phyloP scores from a whole-genome alignment of 1,139 yeast genomes.

The Blastobotrys ciferrii region DNA sequence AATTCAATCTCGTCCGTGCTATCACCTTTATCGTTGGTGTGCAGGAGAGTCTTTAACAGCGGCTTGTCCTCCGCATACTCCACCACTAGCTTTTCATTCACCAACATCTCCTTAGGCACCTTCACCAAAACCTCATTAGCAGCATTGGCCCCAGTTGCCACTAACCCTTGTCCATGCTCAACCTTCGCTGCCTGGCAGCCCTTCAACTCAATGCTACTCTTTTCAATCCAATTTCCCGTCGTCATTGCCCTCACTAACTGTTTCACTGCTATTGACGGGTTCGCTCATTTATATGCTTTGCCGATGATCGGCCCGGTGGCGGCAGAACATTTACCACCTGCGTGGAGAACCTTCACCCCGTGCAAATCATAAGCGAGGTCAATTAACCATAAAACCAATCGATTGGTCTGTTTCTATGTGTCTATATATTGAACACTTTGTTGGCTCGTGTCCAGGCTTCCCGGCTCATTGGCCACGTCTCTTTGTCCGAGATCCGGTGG shows the following conservation, averaged over 20 bases:
- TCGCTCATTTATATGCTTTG: no score
- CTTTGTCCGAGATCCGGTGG: no score
- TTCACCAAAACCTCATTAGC: conserved; percentile 14
- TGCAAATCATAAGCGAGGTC: no score
- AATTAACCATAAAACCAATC: no score
- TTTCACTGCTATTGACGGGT: no score
- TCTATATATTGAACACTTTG: no score
- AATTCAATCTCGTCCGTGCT: conserved; percentile 17
- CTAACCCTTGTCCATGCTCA: conserved; percentile 22
- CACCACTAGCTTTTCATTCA: conserved; percentile 21
- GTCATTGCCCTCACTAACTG: conserved; percentile 8
- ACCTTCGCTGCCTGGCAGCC: conserved; percentile 14
- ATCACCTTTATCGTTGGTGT: conserved; percentile 19
- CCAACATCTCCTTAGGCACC: conserved; percentile 26
- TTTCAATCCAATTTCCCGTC: conserved; percentile 15
- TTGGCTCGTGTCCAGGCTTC: no score
- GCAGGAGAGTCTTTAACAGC: conserved; percentile 23
- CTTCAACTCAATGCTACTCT: conserved; percentile 15
- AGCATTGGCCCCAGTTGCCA: conserved; percentile 7
- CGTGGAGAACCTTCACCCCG: no score
- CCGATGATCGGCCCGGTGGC: not conserved
- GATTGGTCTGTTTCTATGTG: no score
- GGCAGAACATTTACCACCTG: no score
- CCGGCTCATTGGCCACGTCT: no score
- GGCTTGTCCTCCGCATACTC: conserved; percentile 22